Conservation (phyloP, 306 rosid species). For the Trifolium dubium region DNA sequence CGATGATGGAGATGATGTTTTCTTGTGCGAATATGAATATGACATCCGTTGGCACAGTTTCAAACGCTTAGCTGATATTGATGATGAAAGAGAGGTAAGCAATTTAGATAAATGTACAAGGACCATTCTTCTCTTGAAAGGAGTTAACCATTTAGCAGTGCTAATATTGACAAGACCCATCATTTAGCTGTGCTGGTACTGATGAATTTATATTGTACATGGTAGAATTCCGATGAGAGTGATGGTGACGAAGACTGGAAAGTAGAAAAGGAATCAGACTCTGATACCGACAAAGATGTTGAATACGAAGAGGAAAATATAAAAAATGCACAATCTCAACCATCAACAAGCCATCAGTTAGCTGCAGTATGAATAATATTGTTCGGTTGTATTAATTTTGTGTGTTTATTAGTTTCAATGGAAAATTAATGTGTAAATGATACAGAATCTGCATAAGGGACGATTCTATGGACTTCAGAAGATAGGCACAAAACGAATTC, state of each 20-base stretch:
- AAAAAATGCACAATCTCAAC: constrained; percentile 48
- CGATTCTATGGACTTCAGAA: constrained; percentile 84
- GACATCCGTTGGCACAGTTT: constrained; percentile 89
- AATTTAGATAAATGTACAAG: constrained; percentile 7
- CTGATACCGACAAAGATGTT: constrained; percentile 76
- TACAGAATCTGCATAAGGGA: constrained; percentile 79
- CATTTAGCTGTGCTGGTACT: constrained; percentile 6
- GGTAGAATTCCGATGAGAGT: constrained; percentile 64
- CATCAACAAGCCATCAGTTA: constrained; percentile 53
- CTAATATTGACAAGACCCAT: constrained; percentile 43
- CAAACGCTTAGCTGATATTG: constrained; percentile 84
- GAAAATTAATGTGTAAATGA: constrained; percentile 33
- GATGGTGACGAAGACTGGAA: constrained; percentile 85
- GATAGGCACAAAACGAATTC: constrained; percentile 82
- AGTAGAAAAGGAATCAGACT: constrained; percentile 53
- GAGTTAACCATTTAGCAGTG: constrained; percentile 31
- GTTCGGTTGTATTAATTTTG: constrained; percentile 35
- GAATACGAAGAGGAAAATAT: constrained; percentile 66
- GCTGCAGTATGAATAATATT: constrained; percentile 75
- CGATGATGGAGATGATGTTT: constrained; percentile 84
- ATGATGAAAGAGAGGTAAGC: constrained; percentile 63
- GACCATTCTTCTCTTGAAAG: constrained; percentile 21
- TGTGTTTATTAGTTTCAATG: constrained; percentile 40
- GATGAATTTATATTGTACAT: constrained; percentile 36
- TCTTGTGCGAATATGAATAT: constrained; percentile 88